Base-by-base conservation (phyloP, 257 asterid species). In the Solanum chiquidenum region DNA sequence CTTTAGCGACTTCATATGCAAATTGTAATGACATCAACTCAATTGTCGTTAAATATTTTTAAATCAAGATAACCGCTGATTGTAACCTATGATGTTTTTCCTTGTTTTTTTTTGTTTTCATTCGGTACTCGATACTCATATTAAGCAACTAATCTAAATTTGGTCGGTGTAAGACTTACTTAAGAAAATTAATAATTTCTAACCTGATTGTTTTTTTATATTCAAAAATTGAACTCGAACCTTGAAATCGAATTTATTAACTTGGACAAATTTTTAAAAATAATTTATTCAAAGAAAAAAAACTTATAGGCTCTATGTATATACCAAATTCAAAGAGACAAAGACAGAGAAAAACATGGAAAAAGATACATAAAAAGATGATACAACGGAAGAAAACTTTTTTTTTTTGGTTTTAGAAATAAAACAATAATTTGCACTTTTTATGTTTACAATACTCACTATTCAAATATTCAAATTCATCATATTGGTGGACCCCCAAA, bases 1-100 rank as follows among this genome's bases (percentile, higher is more conserved):
- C n/a, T 52, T 1, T 52, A 52, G 0, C 0, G 62, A 16, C 0
- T 52, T 0, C 9, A 0, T 0, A 14, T 16, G 8, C 60, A 6
- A 38, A 38, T 40, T 40, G 12, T 9, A 40, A 9, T 40, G 44
- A 40, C 1, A 38, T 8, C 9, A 8, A 2, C 3, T 38, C 11
- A 38, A 38, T 38, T 38, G 9, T 0, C 1, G 10, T 8, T 38
- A 38, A 38, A 38, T 38, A 38, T 35, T 38, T 38, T 38, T 8
- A 40, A 40, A 40, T 40, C 9, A 40, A 2, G 9, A 40, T 40
- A 2, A 9, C 12, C 10, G 44, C 5, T 34, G 37, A 34, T 34
- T 3, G 37, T 34, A 34, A 34, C 37, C 37, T 34, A 34, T 34
- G 6, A 33, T 33, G 34, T 33, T 33, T 33, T 33, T 33, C 4